Evolutionary conservation across 768 basidiomycete species (phyloP).

Genomic region (Mycena maculata): DNA sequence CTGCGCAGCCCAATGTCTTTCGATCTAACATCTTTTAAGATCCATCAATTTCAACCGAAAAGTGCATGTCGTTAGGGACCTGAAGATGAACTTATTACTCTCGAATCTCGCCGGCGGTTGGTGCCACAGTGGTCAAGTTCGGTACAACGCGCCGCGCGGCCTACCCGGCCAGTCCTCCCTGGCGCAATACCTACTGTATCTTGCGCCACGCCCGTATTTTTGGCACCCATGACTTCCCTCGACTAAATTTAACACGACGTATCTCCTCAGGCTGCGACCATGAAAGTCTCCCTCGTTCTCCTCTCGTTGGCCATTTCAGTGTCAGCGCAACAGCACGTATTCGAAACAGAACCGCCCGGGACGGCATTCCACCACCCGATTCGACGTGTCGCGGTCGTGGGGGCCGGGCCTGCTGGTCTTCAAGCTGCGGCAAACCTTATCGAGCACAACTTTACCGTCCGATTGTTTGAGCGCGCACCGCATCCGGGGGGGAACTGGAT

Average conservation of each 20-base stretch:
- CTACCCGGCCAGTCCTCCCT: no score
- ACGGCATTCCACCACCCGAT: constrained; percentile 27
- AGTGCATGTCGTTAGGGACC: no score
- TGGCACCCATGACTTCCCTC: no score
- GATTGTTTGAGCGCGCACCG: constrained; percentile 30
- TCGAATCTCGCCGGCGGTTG: no score
- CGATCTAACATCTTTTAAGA: no score
- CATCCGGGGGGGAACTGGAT: constrained; percentile 39
- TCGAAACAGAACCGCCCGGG: not conserved
- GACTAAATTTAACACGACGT: constrained; percentile 6
- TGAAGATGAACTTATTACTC: no score
- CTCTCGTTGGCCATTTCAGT: not conserved
- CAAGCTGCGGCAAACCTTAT: constrained; percentile 31
- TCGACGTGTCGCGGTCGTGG: constrained; percentile 28
- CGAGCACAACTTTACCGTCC: constrained; percentile 30
- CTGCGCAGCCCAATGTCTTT: no score
- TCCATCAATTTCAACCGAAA: no score
- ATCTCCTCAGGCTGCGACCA: not conserved
- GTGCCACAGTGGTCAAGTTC: no score
- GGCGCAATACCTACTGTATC: no score
- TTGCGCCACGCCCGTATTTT: no score
- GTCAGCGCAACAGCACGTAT: not conserved
- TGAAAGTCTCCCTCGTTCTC: not conserved
- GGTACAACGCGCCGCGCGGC: no score
- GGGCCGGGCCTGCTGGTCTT: constrained; percentile 32